Percentiles rank a stretch among this genome's conserved stretches.
phyloP scores from a whole-genome alignment of 2,329 filamentous ascomycete species.

The Colletotrichum sp. region DNA sequence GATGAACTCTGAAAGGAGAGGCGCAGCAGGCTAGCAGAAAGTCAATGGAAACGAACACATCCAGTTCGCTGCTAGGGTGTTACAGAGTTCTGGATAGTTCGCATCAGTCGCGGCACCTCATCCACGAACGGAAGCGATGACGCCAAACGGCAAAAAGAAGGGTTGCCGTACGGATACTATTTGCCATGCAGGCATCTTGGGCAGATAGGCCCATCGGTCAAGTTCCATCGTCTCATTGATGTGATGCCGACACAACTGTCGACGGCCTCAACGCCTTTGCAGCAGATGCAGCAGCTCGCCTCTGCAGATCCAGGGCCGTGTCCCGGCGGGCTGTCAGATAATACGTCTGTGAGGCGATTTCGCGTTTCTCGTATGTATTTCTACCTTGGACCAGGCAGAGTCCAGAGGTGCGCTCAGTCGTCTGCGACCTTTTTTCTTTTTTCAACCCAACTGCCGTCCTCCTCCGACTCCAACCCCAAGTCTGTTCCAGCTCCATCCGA shows the following conservation, averaged over 20 bases:
- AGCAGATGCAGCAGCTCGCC: background rate
- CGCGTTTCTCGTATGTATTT: background rate
- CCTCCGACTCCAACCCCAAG: background rate
- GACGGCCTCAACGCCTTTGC: background rate
- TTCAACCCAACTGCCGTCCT: background rate
- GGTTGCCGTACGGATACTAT: background rate
- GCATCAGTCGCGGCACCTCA: constrained; percentile 4
- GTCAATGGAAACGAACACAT: constrained; percentile 18
- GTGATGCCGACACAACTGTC: background rate
- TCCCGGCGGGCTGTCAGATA: constrained; percentile 8
- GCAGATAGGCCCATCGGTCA: background rate
- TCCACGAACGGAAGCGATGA: background rate
- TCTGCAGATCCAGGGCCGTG: constrained; percentile 8
- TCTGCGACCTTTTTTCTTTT: background rate
- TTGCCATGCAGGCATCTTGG: background rate
- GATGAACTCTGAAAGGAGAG: constrained; percentile 12
- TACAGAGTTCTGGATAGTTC: constrained; percentile 16
- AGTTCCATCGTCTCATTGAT: background rate
- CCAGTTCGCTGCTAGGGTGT: constrained; percentile 13
- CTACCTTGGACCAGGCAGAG: background rate
- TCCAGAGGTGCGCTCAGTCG: background rate
- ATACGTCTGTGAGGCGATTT: background rate
- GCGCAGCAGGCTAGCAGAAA: constrained; percentile 5
- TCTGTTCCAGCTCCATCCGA: background rate
- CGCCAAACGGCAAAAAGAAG: background rate